Base-by-base conservation (phyloP, 805 yeast species). In the Candida railenensis region DNA sequence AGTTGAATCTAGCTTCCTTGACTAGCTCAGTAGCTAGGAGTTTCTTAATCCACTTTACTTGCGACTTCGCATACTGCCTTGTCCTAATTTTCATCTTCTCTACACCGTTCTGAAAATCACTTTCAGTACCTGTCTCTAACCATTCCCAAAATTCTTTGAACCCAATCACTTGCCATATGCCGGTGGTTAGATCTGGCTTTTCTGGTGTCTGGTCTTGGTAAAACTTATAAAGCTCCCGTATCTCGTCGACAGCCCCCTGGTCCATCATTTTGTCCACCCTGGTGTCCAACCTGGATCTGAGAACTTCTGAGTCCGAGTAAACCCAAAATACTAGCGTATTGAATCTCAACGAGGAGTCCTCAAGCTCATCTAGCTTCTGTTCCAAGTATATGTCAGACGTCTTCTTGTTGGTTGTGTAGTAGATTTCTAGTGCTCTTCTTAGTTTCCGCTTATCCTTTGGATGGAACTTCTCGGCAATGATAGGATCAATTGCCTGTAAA, bases 121-220 rank as follows among this genome's bases (percentile, higher is more conserved):
- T 54, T 4, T 50, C 51, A 8, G 33, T 21, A 38, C 37, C 50
- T 45, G 55, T 55, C 46, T 61, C 61, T 20, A 81, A 54, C 86
- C 87, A 89, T 1, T 95, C 92, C 33, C 88, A 58, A 58, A 89
- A 89, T 58, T 89, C 96, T 61, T 89, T 88, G 65, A 88, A 94
- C 1, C 98, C 98, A 57, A 92, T 88, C 1, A 88, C 96, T 66
- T 94, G 98, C 90, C 90, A 90, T 0, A 92, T 77, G 2, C 98
- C 98, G 48, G 77, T 71, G 45, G 86, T 85, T 47, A 80, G 66
- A 48, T 76, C 82, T 8, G 85, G 81, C 4, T 9, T 16, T 19
- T 56, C 61, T 0, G 62, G 64, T 5, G 46, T 37, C 9, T 62
- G 62, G 0, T 45, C 40, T 3, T 67, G 53, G 40, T 77, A 85